Evolutionary conservation across 164 flowering plant genomes (phyloP).

Genomic region (Magnolia officinalis): DNA sequence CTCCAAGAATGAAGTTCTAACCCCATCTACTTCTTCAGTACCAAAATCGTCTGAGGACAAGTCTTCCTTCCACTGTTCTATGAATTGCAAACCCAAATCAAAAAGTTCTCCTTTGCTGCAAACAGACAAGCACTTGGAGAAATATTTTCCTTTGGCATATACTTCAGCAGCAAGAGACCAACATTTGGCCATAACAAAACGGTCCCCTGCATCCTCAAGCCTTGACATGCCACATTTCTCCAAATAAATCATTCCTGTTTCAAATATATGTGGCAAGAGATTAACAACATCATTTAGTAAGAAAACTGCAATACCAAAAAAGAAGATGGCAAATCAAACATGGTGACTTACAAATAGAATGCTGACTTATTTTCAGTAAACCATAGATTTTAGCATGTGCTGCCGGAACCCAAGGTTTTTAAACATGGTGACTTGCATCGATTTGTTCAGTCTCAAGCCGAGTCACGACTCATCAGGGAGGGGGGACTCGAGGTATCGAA

Average conservation of each 20-base stretch:
- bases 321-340: background rate
- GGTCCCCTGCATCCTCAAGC: conserved; percentile 48
- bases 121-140: conserved; percentile 37
- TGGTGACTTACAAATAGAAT: no score
- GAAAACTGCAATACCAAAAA: background rate
- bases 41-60: conserved; percentile 2
- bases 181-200: conserved; percentile 39
- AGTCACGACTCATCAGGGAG: no score
- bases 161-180: conserved; percentile 46
- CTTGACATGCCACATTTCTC: conserved; percentile 40
- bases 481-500: no score
- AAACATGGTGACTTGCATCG: no score
- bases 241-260: conserved; percentile 32
- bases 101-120: conserved; percentile 42
- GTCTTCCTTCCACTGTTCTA: conserved; percentile 40
- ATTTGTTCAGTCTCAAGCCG: no score
- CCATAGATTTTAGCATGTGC: no score
- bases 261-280: background rate
- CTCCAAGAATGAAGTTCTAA: conserved; percentile 43
- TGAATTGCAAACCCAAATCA: conserved; percentile 43
- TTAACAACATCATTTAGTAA: background rate
- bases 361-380: no score
- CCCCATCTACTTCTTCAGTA: conserved; percentile 20
- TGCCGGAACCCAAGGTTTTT: no score
- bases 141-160: conserved; percentile 34